Base-by-base conservation (phyloP, 2,329 filamentous ascomycete genomes). In the Didymella pinodella region DNA sequence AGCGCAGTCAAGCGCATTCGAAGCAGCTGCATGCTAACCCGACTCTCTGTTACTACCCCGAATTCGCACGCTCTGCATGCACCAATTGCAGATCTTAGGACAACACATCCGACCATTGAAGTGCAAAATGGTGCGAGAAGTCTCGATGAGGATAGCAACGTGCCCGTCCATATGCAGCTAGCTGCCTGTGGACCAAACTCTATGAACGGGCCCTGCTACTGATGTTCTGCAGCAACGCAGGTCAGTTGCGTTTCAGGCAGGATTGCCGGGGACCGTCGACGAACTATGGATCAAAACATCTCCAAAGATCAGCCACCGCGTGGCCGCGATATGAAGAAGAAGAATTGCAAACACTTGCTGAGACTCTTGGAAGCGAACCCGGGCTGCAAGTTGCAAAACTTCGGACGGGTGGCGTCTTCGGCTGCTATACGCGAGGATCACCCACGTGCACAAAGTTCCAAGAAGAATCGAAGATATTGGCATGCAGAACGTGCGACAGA, bases 171-270 rank as follows among this genome's bases (percentile, higher is more conserved):
- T 48, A n/a, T 7, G 45, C 51, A 40, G n/a, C 40, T 51, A 61
- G 55, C 55, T 48, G 55, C 61, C 52, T 43, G 18, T 38, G 31
- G 44, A 29, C 48, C 29, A 41, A 61, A 57, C 58, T 47, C 45
- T 54, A 58, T 36, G 29, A 38, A 18, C 31, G 22, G 41, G 18
- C 32, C 36, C 20, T 47, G 32, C 31, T n/a, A 41, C 46, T 34
- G 8, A n/a, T 43, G 57, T 54, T 55, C 49, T 58, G 54, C 50
- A 52, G 14, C 29, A 59, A 38, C 31, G 44, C 40, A 31, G 36
- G 32, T 53, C 43, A 51, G 8, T 25, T 32, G 25, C 25, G 28
- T 34, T 61, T 54, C 28, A 46, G 45, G 55, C 47, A 58, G 34
- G 54, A 49, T 34, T 26, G 40, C 58, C 54, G 61, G 31, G 6